Base-by-base conservation (phyloP, 257 asterid genomes). In the Marsdenia floribunda region DNA sequence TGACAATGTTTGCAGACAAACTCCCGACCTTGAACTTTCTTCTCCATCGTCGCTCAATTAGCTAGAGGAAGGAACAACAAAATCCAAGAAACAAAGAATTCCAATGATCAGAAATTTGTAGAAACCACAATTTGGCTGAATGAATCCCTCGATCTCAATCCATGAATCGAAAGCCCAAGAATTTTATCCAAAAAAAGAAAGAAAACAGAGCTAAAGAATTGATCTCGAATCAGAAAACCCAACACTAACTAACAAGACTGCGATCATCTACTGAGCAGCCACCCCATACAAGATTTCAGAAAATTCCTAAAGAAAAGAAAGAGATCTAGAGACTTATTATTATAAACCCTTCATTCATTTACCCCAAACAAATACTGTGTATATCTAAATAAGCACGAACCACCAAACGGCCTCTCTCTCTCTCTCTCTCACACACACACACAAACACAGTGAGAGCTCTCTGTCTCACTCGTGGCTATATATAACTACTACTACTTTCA, bases 1-100 rank as follows among this genome's bases (percentile, higher is more conserved):
- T 74, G 79, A 82, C 99, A 92, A 54, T 86, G 87, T 83, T 81
- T 92, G 96, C 99, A 95, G 2, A 78, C 40, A 69, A 77, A 83
- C 59, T 79, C 78, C 79, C 82, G 89, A 61, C 73, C 89, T 82
- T 81, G 83, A 55, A 37, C 79, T 77, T 86, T 83, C 37, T 74
- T 90, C 92, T 82, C 76, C 77, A 59, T 76, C 63, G 6, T 21
- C 61, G 9, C 37, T 68, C 38, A 60, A 71, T 54, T 86, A 70
- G 68, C 76, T 47, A 63, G 47, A 54, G n/a, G 8, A 64, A 74
- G 5, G 49, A 42, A 50, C 33, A 16, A 46, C 24, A 22, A 5
- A 21, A 76, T 81, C 77, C 82, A 74, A 79, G 68, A 82, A 78
- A 68, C 68, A 55, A 29, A 71, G 77, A 79, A 79, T 68, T 72